Evolutionary conservation across 2,329 filamentous ascomycete species (phyloP).

Genomic region (Xylariaceae sp.): DNA sequence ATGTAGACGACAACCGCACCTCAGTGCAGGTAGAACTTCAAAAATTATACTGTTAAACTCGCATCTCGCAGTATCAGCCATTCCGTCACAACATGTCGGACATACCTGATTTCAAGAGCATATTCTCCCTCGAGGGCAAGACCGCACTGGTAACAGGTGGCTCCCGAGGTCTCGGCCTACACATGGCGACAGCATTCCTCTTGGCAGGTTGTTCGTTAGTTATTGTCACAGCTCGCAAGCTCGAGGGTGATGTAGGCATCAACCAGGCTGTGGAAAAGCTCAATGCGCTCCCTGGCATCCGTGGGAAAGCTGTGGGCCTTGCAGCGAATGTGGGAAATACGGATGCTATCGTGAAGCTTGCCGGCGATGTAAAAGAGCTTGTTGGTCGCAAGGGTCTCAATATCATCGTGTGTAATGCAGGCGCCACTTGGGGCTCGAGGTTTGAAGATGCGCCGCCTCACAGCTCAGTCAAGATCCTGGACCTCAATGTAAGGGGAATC

Average conservation of each 20-base stretch:
- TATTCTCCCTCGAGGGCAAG: constrained; percentile 2
- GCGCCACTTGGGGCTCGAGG: not conserved
- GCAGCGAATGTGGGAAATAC: constrained; percentile 1
- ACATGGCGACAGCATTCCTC: constrained; percentile 1
- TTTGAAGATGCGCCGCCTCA: not conserved
- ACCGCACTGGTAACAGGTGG: not conserved
- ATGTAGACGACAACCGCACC: too few relatives aligned
- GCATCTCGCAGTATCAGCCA: not conserved
- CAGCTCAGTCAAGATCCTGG: not conserved
- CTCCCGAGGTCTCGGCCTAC: not conserved
- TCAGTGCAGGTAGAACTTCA: not conserved
- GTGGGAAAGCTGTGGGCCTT: not conserved
- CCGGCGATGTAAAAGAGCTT: not conserved
- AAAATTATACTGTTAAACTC: too few relatives aligned
- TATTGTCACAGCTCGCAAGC: constrained; percentile 3
- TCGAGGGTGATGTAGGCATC: not conserved
- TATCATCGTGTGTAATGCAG: constrained; percentile 2
- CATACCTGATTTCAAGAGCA: not conserved
- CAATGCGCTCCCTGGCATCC: not conserved
- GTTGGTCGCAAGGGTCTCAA: not conserved
- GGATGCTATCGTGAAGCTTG: not conserved
- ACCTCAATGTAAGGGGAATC: constrained; percentile 1
- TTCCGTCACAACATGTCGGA: not conserved
- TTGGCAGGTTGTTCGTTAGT: not conserved
- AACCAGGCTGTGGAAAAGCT: constrained; percentile 1